A percentile compares a stretch with the other conserved stretches of the same genome.
Evolutionary conservation across 2,329 filamentous ascomycete species (phyloP).

Genomic region (Plenodomus tracheiphilus): DNA sequence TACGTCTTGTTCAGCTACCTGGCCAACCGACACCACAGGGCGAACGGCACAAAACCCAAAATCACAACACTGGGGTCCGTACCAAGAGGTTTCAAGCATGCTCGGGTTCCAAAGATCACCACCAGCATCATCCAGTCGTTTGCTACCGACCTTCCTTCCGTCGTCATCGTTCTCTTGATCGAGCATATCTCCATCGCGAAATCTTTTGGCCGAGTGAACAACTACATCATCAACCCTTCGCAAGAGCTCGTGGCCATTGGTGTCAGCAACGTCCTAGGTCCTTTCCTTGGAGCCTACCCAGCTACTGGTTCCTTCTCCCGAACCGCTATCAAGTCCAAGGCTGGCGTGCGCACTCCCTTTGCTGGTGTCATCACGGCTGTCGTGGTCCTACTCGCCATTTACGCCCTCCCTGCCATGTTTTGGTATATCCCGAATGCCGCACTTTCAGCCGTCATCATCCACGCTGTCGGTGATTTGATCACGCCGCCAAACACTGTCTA

Average conservation of each 20-base stretch:
- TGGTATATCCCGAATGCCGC: constrained; percentile 87
- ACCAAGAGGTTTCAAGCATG: constrained; percentile 83
- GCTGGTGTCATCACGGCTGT: constrained; percentile 86
- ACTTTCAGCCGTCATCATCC: constrained; percentile 88
- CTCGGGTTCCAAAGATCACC: constrained; percentile 71
- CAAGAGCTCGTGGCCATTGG: constrained; percentile 96
- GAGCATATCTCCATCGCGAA: constrained; percentile 98
- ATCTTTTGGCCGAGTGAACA: constrained; percentile 93
- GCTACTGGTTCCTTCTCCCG: constrained; percentile 95
- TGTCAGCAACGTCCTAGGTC: constrained; percentile 82
- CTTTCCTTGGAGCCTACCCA: constrained; percentile 88
- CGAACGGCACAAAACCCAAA: constrained; percentile 54
- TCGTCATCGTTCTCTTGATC: constrained; percentile 91
- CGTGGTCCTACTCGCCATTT: constrained; percentile 87
- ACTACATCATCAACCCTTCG: constrained; percentile 93
- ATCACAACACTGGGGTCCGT: constrained; percentile 78
- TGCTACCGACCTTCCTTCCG: constrained; percentile 73
- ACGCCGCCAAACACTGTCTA: constrained; percentile 91
- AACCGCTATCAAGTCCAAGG: constrained; percentile 96
- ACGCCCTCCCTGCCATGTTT: constrained; percentile 84
- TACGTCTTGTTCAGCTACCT: constrained; percentile 92
- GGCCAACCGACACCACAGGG: constrained; percentile 64
- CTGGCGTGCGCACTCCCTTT: constrained; percentile 88
- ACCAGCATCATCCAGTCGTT: constrained; percentile 69
- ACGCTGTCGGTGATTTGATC: constrained; percentile 91